These are phyloP conservation scores for Butyriboletus appendiculatus DNA, from an alignment of 1,284 basidiomycete species.

Conservation along the genomic window DNA sequence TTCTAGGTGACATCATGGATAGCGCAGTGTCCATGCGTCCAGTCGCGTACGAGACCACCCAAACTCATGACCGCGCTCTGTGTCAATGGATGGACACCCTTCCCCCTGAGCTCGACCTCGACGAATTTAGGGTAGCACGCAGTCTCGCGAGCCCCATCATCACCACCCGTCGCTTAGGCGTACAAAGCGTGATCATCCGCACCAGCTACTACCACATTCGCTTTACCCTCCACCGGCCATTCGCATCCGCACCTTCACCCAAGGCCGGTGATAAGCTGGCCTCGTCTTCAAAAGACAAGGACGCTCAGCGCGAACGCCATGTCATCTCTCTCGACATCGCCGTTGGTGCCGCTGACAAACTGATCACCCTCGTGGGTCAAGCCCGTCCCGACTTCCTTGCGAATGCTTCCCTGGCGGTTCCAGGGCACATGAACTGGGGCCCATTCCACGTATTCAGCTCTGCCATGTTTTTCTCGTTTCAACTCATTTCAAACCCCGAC, in stretches of 20 bases:
- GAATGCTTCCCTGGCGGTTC: slow-evolving; percentile 65
- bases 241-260: slow-evolving; percentile 46
- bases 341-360: slow-evolving; percentile 69
- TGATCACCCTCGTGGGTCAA: slow-evolving; percentile 72
- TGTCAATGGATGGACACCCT: slow-evolving; percentile 72
- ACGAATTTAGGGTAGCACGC: slow-evolving; percentile 69
- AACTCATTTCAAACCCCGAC: slow-evolving; percentile 74
- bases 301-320: slow-evolving; percentile 48
- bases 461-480: slow-evolving; percentile 85
- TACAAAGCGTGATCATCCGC: slow-evolving; percentile 76
- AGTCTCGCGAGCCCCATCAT: slow-evolving; percentile 61
- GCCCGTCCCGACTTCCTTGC: slow-evolving; percentile 70
- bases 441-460: slow-evolving; percentile 81
- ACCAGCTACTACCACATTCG: slow-evolving; percentile 77
- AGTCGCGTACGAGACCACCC: slow-evolving; percentile 72
- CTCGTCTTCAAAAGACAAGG: slow-evolving; percentile 38
- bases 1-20: slow-evolving; percentile 80
- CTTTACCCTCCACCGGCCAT: slow-evolving; percentile 79
- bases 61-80: slow-evolving; percentile 66
- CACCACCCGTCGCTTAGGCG: slow-evolving; percentile 59
- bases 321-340: slow-evolving; percentile 64
- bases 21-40: slow-evolving; percentile 74
- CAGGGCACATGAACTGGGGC: slow-evolving; percentile 80
- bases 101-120: slow-evolving; percentile 69
- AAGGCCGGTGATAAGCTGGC: slow-evolving; percentile 24